Conservation (phyloP, 495 filamentous ascomycete species). For the Astrothelium macrocarpum region DNA sequence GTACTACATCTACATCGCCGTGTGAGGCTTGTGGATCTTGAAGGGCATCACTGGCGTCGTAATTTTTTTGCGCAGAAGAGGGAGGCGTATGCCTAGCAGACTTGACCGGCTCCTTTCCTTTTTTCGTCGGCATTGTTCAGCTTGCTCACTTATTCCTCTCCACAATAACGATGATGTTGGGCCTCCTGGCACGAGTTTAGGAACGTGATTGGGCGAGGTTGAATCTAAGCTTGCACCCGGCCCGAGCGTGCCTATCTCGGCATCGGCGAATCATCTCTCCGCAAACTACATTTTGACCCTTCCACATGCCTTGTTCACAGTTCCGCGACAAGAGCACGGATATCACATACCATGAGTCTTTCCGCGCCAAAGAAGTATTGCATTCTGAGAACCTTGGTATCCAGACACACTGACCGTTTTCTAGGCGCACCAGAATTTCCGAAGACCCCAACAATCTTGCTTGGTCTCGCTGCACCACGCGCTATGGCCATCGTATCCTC, state of each 20-base stretch:
- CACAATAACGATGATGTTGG: background rate
- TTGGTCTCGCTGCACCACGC: constrained; percentile 72
- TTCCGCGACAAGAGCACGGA: background rate
- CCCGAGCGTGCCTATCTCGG: constrained; percentile 1
- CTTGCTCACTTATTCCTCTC: background rate
- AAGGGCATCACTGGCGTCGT: background rate
- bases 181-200: background rate
- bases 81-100: background rate
- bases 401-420: constrained; percentile 4
- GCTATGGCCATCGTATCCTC: constrained; percentile 81
- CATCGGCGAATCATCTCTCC: constrained; percentile 2
- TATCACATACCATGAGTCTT: constrained; percentile 17
- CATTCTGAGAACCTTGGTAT: background rate
- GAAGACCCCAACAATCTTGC: constrained; percentile 87
- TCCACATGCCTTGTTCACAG: background rate
- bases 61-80: background rate
- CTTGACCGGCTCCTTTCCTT: background rate
- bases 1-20: background rate
- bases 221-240: background rate
- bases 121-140: background rate
- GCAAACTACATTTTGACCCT: background rate
- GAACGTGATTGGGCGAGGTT: background rate
- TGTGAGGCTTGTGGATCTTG: background rate
- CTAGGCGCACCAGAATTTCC: constrained; percentile 70
- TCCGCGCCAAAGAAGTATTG: constrained; percentile 20